Base-by-base conservation (phyloP, 257 asterid species). In the Ocimum tenuiflorum region DNA sequence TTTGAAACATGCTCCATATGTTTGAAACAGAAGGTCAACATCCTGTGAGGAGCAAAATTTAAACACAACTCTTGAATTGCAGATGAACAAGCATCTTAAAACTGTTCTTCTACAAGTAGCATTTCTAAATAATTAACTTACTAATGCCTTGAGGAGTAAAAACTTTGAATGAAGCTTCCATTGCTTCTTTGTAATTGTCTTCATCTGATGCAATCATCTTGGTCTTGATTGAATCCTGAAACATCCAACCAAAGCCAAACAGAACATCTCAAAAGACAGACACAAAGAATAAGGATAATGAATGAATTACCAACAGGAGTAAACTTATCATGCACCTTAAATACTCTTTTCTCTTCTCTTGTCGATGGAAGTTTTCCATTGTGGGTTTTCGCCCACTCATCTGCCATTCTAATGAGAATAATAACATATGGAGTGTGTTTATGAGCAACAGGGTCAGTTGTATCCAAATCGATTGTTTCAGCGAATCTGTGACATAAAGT, bases 121-220 rank as follows among this genome's bases (percentile, higher is more conserved):
- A n/a, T 23, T 60, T 35, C 17, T 9, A 45, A 42, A 38, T 38
- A 41, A 51, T 38, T 20, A 58, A 82, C 96, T 84, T 85, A 94
- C 99, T 86, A 57, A 90, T 88, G 79, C 97, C 99, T 81, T 55
- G 82, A 61, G 95, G 86, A 68, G 94, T 80, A 79, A 86, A 92
- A 41, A 94, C 86, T 80, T 94, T 94, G 76, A 79, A 90, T 54
- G 97, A 86, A 73, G 96, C 96, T 55, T 90, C 95, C 19, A 86
- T 81, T 63, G 99, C 99, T 85, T 94, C 99, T 73, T 82, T 94
- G 77, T 86, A 94, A 77, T 94, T 90, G 74, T 90, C 99, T 77
- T 94, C 99, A 77, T 94, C 99, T 7, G 72, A 53, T 48, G 89
- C 82, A 72, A 72, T 79, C 95, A 79, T 94, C 83, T 77, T 88